Percentiles rank a stretch among this genome's conserved stretches.
phyloP scores from a whole-genome alignment of 257 asterid species.

The Nicotiana benthamiana region DNA sequence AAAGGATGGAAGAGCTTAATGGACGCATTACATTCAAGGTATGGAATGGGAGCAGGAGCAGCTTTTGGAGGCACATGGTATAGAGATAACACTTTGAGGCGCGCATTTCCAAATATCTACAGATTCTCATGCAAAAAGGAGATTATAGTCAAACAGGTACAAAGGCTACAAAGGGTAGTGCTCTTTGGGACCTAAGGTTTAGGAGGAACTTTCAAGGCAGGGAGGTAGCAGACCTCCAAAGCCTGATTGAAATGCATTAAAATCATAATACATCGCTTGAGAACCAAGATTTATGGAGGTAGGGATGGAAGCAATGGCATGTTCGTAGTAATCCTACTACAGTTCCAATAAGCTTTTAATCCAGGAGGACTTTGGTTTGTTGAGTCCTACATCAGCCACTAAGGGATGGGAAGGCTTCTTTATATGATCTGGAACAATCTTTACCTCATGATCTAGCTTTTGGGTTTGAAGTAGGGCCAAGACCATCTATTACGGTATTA shows the following conservation, averaged over 20 bases:
- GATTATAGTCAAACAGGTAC: background rate
- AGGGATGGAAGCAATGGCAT: background rate
- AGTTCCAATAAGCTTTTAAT: background rate
- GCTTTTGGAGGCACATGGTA: background rate
- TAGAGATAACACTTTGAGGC: conserved; percentile 2
- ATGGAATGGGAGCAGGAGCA: background rate
- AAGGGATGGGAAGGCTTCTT: no score
- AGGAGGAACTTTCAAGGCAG: background rate
- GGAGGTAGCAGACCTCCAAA: background rate
- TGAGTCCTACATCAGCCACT: no score
- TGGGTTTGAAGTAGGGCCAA: no score
- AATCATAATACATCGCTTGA: background rate
- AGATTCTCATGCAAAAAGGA: background rate
- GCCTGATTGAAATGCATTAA: background rate
- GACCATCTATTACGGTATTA: no score
- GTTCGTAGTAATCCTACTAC: background rate
- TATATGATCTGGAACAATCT: no score
- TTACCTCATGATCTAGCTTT: no score
- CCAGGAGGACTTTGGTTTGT: background rate
- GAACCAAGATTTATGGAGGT: background rate
- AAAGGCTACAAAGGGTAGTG: background rate
- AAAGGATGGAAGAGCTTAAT: background rate
- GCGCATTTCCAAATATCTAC: background rate
- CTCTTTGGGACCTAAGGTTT: background rate
- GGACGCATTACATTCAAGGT: background rate